These are phyloP conservation scores for Porphyrellus cyaneotinctus DNA, from an alignment of 768 basidiomycete genomes.

Conservation along the genomic window DNA sequence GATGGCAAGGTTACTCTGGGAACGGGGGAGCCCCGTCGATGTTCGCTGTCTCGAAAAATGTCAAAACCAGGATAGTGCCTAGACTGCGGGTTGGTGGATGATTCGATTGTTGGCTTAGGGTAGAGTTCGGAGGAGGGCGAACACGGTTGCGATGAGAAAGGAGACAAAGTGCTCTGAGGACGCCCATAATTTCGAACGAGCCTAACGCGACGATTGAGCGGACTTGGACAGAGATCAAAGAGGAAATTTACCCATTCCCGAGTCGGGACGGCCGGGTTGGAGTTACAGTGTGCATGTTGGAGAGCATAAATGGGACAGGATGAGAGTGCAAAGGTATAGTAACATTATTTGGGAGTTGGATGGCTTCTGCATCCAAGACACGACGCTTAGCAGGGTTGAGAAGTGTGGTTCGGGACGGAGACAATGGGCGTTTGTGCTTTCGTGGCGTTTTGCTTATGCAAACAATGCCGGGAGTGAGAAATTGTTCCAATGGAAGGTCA, in stretches of 20 bases:
- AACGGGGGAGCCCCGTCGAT: slow-evolving; percentile 5
- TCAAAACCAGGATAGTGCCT: slow-evolving; percentile 67
- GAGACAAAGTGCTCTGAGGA: slow-evolving; percentile 9
- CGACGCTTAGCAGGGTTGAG: slow-evolving; percentile 69
- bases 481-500: slow-evolving; percentile 57
- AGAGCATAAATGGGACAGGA: slow-evolving; percentile 29
- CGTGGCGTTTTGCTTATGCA: slow-evolving; percentile 19
- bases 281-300: slow-evolving; percentile 21
- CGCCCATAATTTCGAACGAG: slow-evolving; percentile 5
- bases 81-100: slow-evolving; percentile 47
- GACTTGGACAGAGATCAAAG: slow-evolving; percentile 23
- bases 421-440: slow-evolving; percentile 58
- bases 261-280: slow-evolving; percentile 34
- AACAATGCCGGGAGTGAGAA: slow-evolving; percentile 37
- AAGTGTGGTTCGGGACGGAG: slow-evolving; percentile 46
- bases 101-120: slow-evolving; percentile 35
- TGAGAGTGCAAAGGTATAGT: slow-evolving; percentile 17
- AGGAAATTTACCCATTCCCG: slow-evolving; percentile 26
- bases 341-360: slow-evolving; percentile 32
- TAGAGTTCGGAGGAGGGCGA: slow-evolving; percentile 19
- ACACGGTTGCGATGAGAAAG: slow-evolving; percentile 9
- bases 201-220: slow-evolving; percentile 34
- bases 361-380: slow-evolving; percentile 53
- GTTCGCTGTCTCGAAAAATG: slow-evolving; percentile 46
- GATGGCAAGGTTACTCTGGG: not conserved